These are phyloP conservation scores for Zygoascus flipseniorum DNA, from an alignment of 805 yeast species.

Conservation along the genomic window DNA sequence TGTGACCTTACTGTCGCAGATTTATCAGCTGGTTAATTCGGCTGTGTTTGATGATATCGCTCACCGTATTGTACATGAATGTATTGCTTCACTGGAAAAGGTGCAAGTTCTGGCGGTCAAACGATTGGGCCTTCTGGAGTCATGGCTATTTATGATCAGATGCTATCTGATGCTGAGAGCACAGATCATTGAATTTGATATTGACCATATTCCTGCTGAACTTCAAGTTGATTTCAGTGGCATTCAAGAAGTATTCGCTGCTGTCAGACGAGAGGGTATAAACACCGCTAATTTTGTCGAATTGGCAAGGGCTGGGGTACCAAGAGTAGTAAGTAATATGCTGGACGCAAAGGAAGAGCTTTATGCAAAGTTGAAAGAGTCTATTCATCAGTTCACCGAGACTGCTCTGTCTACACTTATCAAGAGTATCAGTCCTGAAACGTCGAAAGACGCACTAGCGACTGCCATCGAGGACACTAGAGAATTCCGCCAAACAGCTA, in stretches of 20 bases:
- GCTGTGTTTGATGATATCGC: conserved; percentile 80
- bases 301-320: conserved; percentile 60
- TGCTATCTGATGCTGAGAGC: conserved; percentile 63
- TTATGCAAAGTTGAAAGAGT: conserved; percentile 59
- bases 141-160: conserved; percentile 59
- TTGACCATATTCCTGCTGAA: conserved; percentile 61
- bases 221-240: conserved; percentile 78
- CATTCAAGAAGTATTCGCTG: conserved; percentile 42
- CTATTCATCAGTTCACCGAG: conserved; percentile 62
- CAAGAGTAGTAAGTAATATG: conserved; percentile 73
- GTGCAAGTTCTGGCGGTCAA: conserved; percentile 41
- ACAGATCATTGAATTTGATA: conserved; percentile 69
- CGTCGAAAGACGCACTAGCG: conserved; percentile 1
- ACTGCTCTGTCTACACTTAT: conserved; percentile 43
- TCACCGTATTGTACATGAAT: conserved; percentile 73
- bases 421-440: conserved; percentile 31
- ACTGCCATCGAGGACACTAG: conserved; percentile 29
- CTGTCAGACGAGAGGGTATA: conserved; percentile 26
- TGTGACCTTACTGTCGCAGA: conserved; percentile 59
- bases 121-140: conserved; percentile 45
- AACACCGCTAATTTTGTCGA: conserved; percentile 33
- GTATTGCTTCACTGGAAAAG: conserved; percentile 51
- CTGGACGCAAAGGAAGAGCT: conserved; percentile 70
- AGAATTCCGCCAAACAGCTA: conserved; percentile 42
- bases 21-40: conserved; percentile 72